Evolutionary conservation across 768 basidiomycete species (phyloP), one percentile per base, ranked within the genome.

Genomic region (Tubosaeta brunneosetosa): DNA sequence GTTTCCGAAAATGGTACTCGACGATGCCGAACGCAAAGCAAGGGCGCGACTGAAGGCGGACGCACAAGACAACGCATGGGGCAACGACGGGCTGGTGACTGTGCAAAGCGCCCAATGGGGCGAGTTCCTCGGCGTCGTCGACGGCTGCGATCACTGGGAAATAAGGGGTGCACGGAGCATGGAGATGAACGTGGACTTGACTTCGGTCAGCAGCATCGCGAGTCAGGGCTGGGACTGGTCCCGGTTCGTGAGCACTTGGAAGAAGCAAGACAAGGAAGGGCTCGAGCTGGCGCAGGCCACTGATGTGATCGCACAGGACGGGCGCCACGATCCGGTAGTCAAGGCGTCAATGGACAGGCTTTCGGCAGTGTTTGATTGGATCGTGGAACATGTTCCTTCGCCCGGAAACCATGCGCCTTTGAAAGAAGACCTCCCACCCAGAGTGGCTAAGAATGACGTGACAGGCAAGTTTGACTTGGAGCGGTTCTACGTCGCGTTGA

Each of bases 111-210:
- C 97, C 6, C 84, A 85, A 58, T 98, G 95, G 94, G 97, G 97
- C 16, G 91, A 97, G 64, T 97, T 94, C 67, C 72, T 99, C 31
- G 97, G 97, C 4, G 82, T 82, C 16, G 75, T 98, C 62, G 88
- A 95, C 57, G 87, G 85, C 2, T 88, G 85, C 60, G 94, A 99
- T 74, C 97, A 99, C 63, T 99, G 97, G 97, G 88, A 95, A 61
- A 80, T 97, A 66, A 74, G 97, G 55, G 97, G 95, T 0, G 85
- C 91, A 19, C 71, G 86, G n/a, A 91, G 93, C 4, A 73, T 85
- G 59, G 88, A 86, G 51, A 75, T 81, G 44, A 82, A 76, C 43
- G 74, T 85, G 1, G 82, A 88, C 57, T 66, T 83, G 16, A 80
- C 78, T 17, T 80, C 75, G 71, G 78, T 68, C 41, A 56, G 58